Percentiles rank a stretch among this genome's conserved stretches.
phyloP scores from a whole-genome alignment of 345 rosid species.

The Euphorbia tirucalli region DNA sequence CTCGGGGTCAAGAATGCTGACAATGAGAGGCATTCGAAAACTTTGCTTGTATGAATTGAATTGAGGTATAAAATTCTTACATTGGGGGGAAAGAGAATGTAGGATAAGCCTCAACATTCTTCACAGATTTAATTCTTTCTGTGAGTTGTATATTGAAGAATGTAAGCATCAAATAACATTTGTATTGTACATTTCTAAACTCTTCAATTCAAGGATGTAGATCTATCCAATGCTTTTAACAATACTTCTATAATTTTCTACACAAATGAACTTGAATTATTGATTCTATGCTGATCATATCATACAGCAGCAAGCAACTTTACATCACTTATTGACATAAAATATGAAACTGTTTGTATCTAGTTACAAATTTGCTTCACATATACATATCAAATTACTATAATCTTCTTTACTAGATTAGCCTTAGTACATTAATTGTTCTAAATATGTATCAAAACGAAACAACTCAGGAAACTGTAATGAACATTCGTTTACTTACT shows the following conservation, averaged over 20 bases:
- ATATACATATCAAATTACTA: no score
- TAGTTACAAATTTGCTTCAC: no score
- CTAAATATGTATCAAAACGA: no score
- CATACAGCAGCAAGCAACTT: no score
- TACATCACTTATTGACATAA: no score
- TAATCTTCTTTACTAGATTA: no score
- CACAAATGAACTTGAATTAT: slow-evolving; percentile 3
- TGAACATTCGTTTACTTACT: neutral
- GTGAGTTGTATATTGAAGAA: slow-evolving; percentile 7
- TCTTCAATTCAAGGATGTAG: slow-evolving; percentile 5
- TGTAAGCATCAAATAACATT: neutral
- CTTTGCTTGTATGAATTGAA: neutral
- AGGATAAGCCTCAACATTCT: neutral
- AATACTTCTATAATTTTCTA: neutral
- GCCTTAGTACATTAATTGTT: no score
- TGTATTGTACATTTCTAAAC: slow-evolving; percentile 3
- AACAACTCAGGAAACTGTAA: neutral
- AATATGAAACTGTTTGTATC: no score
- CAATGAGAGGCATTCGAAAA: neutral
- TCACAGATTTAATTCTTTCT: slow-evolving; percentile 12
- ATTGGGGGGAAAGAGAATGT: neutral
- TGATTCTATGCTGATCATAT: no score
- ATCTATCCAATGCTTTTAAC: neutral
- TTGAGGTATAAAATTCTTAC: slow-evolving; percentile 2
- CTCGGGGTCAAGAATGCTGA: neutral